These are phyloP conservation scores for Melampsora larici-populina DNA, from an alignment of 1,284 basidiomycete genomes.

Conservation along the genomic window DNA sequence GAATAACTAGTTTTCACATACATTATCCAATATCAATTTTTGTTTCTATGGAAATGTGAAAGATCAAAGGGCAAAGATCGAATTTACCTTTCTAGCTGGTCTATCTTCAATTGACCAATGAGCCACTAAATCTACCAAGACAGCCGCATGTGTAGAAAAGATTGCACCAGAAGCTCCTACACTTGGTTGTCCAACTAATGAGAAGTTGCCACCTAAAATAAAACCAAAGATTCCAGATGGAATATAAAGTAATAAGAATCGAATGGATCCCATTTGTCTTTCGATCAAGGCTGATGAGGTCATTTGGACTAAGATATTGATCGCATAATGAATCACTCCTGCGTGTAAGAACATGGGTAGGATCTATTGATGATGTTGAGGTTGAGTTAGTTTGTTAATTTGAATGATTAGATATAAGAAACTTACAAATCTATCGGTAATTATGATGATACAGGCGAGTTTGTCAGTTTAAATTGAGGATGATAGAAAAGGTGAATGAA, in stretches of 20 bases:
- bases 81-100: constrained; percentile 14
- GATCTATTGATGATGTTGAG: neutral
- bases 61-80: too few species aligned
- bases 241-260: constrained; percentile 49
- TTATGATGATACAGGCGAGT: constrained; percentile 1
- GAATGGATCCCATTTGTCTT: constrained; percentile 49
- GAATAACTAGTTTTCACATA: neutral
- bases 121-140: constrained; percentile 52
- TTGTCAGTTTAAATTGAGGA: neutral
- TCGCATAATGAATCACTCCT: constrained; percentile 44
- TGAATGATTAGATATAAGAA: neutral
- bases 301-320: constrained; percentile 53
- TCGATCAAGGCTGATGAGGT: constrained; percentile 53
- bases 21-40: constrained; percentile 17
- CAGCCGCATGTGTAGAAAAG: constrained; percentile 53
- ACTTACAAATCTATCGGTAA: constrained; percentile 31
- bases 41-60: constrained; percentile 44
- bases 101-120: constrained; percentile 48
- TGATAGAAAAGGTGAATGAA: neutral
- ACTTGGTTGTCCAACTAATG: constrained; percentile 51
- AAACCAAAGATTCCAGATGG: constrained; percentile 54
- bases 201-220: constrained; percentile 53
- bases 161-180: constrained; percentile 52
- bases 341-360: constrained; percentile 35
- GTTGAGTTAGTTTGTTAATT: neutral